These are phyloP conservation scores for Tubosaeta sp. DNA, from an alignment of 768 basidiomycete species.

Conservation along the genomic window DNA sequence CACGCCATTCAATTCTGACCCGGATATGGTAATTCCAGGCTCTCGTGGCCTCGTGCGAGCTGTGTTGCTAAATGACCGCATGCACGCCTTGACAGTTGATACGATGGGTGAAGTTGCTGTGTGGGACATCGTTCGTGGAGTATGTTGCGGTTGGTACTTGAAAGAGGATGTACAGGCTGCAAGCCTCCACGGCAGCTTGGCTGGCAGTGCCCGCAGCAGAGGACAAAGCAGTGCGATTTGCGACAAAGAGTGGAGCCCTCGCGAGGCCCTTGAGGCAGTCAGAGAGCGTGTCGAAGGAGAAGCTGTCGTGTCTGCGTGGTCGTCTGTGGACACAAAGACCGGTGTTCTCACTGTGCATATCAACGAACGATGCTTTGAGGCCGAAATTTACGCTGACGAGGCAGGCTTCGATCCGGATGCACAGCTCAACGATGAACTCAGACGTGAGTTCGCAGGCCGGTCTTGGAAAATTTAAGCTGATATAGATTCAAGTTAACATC, in stretches of 20 bases:
- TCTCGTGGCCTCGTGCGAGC: slow-evolving; percentile 80
- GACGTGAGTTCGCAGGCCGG: slow-evolving; percentile 50
- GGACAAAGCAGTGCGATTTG: slow-evolving; percentile 31
- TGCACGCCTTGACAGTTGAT: slow-evolving; percentile 89
- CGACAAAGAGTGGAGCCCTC: slow-evolving; percentile 57
- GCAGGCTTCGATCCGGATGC: slow-evolving; percentile 63
- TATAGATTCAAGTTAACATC: slow-evolving; percentile 63
- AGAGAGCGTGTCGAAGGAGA: slow-evolving; percentile 94
- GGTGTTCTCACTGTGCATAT: slow-evolving; percentile 87
- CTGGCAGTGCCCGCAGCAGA: slow-evolving; percentile 30
- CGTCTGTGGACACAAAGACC: slow-evolving; percentile 82
- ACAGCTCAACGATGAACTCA: slow-evolving; percentile 69
- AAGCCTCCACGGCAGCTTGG: slow-evolving; percentile 45
- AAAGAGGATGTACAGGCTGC: slow-evolving; percentile 62
- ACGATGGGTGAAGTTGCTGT: slow-evolving; percentile 84
- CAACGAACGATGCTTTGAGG: slow-evolving; percentile 86
- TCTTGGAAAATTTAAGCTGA: slow-evolving; percentile 7
- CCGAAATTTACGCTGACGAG: slow-evolving; percentile 94
- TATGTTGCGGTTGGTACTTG: slow-evolving; percentile 68
- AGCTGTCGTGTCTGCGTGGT: slow-evolving; percentile 81
- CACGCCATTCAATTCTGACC: slow-evolving; percentile 43
- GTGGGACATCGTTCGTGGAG: slow-evolving; percentile 84
- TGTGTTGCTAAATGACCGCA: slow-evolving; percentile 78
- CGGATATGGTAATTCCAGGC: slow-evolving; percentile 72
- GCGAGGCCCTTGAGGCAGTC: slow-evolving; percentile 84